These are phyloP conservation scores for Tylopilus subfusipes DNA, from an alignment of 768 basidiomycete species.

Conservation along the genomic window DNA sequence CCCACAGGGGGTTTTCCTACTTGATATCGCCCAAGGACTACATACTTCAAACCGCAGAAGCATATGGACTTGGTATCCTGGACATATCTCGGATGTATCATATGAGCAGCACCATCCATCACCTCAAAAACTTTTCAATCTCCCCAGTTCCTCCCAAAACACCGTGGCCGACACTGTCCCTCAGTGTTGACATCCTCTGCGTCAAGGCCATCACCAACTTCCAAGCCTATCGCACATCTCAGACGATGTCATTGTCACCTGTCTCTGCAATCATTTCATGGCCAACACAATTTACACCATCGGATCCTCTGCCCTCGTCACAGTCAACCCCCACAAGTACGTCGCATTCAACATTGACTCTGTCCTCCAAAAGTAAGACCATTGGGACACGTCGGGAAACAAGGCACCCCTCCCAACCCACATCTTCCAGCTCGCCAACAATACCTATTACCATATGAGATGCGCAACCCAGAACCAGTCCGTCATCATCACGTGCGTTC, in stretches of 20 bases:
- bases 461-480: slow-evolving; percentile 92
- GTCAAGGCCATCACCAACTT: slow-evolving; percentile 74
- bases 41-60: no score
- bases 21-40: no score
- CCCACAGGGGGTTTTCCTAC: no score
- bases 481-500: slow-evolving; percentile 72
- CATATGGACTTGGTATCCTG: no score
- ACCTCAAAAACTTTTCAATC: no score
- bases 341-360: slow-evolving; percentile 81
- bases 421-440: slow-evolving; percentile 87
- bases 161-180: no score
- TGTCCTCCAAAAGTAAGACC: slow-evolving; percentile 82
- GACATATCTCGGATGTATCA: no score
- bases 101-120: no score
- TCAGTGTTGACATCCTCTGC: no score
- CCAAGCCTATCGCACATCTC: slow-evolving; percentile 60
- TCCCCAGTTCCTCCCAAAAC: no score
- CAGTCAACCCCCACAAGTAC: slow-evolving; percentile 93
- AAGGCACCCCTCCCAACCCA: slow-evolving; percentile 72
- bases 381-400: slow-evolving; percentile 67
- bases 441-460: slow-evolving; percentile 94
- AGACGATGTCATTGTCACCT: slow-evolving; percentile 82
- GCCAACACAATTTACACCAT: slow-evolving; percentile 80
- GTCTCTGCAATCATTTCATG: slow-evolving; percentile 85
- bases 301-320: slow-evolving; percentile 71